Evolutionary conservation across 331 rosid species (phyloP).

Genomic region (Malus hybrid): DNA sequence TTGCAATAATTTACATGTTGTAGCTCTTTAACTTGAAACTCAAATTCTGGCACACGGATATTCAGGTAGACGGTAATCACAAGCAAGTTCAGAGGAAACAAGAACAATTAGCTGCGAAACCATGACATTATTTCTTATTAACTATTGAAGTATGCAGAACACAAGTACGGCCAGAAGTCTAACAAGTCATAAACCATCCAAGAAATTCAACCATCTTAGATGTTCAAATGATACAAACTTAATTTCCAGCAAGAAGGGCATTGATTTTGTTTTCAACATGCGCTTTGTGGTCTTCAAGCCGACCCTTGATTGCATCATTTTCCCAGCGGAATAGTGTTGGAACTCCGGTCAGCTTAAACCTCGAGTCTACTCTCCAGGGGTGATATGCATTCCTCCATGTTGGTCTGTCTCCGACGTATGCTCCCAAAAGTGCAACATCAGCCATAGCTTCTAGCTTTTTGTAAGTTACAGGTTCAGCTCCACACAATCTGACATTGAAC

Average conservation of each 20-base stretch:
- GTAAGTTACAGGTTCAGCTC: conserved; percentile 83
- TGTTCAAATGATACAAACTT: neutral
- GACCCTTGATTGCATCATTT: conserved; percentile 50
- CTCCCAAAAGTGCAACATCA: conserved; percentile 60
- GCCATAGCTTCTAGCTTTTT: conserved; percentile 58
- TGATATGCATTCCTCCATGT: conserved; percentile 81
- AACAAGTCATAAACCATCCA: neutral
- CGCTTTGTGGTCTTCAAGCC: conserved; percentile 83
- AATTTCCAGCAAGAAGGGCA: conserved; percentile 46
- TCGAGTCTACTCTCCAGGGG: conserved; percentile 73
- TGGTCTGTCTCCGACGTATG: conserved; percentile 73
- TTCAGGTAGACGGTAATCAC: no score
- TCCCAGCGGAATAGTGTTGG: conserved; percentile 77
- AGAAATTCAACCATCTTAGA: neutral
- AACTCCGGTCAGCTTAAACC: conserved; percentile 68
- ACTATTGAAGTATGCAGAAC: neutral
- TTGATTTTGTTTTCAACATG: conserved; percentile 58
- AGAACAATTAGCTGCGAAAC: no score
- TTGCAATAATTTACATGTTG: no score
- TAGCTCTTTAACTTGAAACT: no score
- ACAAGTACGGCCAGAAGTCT: neutral
- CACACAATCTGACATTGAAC: conserved; percentile 49
- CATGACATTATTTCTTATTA: no score
- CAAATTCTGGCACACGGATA: no score
- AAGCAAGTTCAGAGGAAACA: no score